phyloP scores from a whole-genome alignment of 148 eudicot genomes.

The Spergularia bocconei region DNA sequence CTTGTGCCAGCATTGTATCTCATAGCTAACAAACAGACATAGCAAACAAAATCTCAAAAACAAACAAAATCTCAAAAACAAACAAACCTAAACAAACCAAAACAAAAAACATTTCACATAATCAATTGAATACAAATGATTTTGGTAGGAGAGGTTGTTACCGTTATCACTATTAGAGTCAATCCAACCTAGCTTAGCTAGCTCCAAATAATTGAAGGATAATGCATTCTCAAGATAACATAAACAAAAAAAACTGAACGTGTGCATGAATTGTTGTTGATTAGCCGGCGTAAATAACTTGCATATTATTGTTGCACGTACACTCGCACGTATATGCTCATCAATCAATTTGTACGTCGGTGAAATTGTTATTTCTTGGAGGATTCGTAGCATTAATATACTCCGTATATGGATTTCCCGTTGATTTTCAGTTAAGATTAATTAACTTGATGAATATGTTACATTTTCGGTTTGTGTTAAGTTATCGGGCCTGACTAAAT shows the following conservation, averaged over 20 bases:
- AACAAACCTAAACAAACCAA: neutral
- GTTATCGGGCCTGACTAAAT: too few relatives aligned
- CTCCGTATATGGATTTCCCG: too few relatives aligned
- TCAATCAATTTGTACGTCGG: too few relatives aligned
- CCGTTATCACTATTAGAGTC: neutral
- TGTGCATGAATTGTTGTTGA: neutral
- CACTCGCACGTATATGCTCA: neutral
- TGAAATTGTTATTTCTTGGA: too few relatives aligned
- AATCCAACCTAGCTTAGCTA: neutral
- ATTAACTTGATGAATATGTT: too few relatives aligned
- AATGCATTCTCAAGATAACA: neutral
- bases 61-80: neutral
- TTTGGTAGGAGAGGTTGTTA: conserved; percentile 5
- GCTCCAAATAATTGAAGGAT: conserved; percentile 1
- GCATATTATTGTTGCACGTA: neutral
- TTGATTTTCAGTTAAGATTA: too few relatives aligned
- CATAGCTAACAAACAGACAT: conserved; percentile 2
- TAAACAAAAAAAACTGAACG: neutral
- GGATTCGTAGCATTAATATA: too few relatives aligned
- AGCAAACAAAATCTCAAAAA: conserved; percentile 2
- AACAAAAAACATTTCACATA: neutral
- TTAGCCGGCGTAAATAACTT: neutral
- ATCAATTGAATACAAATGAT: neutral
- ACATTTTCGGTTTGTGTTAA: too few relatives aligned
- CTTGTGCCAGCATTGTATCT: neutral